These are phyloP conservation scores for Candida nitratophila DNA, from an alignment of 805 yeast species.

Conservation along the genomic window DNA sequence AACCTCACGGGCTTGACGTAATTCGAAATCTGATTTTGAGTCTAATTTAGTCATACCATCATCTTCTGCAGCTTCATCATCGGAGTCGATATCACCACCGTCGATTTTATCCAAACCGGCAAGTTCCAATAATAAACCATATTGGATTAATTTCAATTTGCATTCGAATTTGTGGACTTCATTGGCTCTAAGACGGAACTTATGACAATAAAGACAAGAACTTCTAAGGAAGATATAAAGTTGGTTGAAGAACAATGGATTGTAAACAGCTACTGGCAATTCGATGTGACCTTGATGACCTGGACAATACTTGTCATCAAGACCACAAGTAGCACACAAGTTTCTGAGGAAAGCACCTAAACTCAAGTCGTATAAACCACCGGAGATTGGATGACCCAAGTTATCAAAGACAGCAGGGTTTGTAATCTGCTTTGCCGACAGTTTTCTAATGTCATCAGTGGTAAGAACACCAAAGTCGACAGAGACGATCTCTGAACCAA, in stretches of 20 bases:
- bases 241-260: constrained; percentile 90
- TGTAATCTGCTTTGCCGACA: constrained; percentile 92
- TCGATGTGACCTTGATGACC: constrained; percentile 99
- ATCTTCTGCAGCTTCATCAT: constrained; percentile 41
- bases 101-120: constrained; percentile 62
- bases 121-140: constrained; percentile 80
- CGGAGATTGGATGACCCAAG: constrained; percentile 89
- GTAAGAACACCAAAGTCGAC: constrained; percentile 88
- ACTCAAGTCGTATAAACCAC: constrained; percentile 92
- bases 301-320: constrained; percentile 90
- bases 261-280: constrained; percentile 91
- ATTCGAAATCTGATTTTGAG: constrained; percentile 26
- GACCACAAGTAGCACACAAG: constrained; percentile 91
- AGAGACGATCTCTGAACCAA: constrained; percentile 86
- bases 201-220: constrained; percentile 86
- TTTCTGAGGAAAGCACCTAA: constrained; percentile 89
- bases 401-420: constrained; percentile 95
- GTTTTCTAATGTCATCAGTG: constrained; percentile 71
- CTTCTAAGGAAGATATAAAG: constrained; percentile 78
- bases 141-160: constrained; percentile 74
- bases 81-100: constrained; percentile 27
- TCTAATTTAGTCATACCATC: constrained; percentile 27
- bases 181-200: constrained; percentile 58
- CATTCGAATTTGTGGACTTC: constrained; percentile 76
- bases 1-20: constrained; percentile 53